Conservation (phyloP, 768 basidiomycete genomes). For the Artomyces pyxidatus region DNA sequence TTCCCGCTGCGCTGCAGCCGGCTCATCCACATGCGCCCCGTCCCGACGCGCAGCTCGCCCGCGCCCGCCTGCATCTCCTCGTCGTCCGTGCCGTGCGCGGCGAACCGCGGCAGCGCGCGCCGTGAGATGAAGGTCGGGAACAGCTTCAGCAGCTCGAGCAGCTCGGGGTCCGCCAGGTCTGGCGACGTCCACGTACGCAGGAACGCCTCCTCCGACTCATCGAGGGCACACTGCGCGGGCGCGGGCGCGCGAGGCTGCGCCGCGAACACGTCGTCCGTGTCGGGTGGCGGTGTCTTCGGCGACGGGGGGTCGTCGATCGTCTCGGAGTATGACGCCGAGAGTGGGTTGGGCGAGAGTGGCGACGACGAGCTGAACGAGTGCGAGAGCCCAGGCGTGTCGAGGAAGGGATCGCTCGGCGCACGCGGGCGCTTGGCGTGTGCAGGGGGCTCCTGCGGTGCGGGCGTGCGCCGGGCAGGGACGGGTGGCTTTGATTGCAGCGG, state of each 20-base stretch:
- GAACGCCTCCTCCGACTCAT: conserved; percentile 38
- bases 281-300: conserved; percentile 29
- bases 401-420: conserved; percentile 73
- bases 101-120: conserved; percentile 67
- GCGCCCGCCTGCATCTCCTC: conserved; percentile 46
- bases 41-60: conserved; percentile 62
- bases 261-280: conserved; percentile 25
- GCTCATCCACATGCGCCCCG: conserved; percentile 80
- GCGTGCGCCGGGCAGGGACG: conserved; percentile 20
- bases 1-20: conserved; percentile 47
- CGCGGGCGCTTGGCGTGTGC: conserved; percentile 55
- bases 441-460: conserved; percentile 32
- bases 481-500: conserved; percentile 33
- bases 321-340: conserved; percentile 27
- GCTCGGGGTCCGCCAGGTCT: conserved; percentile 71
- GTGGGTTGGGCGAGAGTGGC: conserved; percentile 25
- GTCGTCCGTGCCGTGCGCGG: conserved; percentile 39
- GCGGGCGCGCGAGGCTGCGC: conserved; percentile 16
- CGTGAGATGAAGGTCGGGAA: conserved; percentile 76
- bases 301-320: conserved; percentile 33
- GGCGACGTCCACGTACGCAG: conserved; percentile 79
- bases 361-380: conserved; percentile 48
- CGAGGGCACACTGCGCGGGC: conserved; percentile 24
- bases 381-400: conserved; percentile 60
- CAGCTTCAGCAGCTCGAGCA: conserved; percentile 53